A percentile compares a stretch with the other conserved stretches of the same genome.
phyloP scores from a whole-genome alignment of 352 stramenopile genomes.

The Phytophthora aleatoria region DNA sequence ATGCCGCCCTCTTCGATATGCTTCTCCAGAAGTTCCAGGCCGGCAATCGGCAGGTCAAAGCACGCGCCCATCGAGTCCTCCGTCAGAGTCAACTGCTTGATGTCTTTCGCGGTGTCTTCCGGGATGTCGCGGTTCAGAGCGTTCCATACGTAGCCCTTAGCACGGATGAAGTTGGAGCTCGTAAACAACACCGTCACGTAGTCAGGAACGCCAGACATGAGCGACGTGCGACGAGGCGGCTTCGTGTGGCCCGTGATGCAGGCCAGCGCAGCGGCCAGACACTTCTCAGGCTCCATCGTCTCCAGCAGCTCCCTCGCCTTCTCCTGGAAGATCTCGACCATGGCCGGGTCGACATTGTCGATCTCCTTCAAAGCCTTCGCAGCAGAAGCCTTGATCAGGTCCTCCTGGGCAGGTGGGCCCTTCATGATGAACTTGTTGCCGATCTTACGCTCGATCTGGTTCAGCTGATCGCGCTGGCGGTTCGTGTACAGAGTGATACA shows the following conservation, averaged over 20 bases:
- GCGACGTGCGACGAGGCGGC: conserved; percentile 73
- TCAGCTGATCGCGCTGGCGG: conserved; percentile 75
- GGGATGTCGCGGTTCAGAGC: conserved; percentile 88
- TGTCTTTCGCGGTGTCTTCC: conserved; percentile 71
- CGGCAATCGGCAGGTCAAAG: conserved; percentile 88
- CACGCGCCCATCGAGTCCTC: conserved; percentile 89
- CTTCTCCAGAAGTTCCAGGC: conserved; percentile 66
- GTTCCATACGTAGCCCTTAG: conserved; percentile 93
- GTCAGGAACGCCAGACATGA: conserved; percentile 91
- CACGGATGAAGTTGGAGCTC: conserved; percentile 82
- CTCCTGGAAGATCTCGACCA: conserved; percentile 81
- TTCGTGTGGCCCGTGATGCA: conserved; percentile 92
- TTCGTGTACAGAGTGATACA: conserved; percentile 97
- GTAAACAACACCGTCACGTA: conserved; percentile 90
- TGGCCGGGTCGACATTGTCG: conserved; percentile 70
- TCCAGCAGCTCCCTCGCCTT: conserved; percentile 72
- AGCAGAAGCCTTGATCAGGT: conserved; percentile 89
- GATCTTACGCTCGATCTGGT: conserved; percentile 88
- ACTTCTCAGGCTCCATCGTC: conserved; percentile 59
- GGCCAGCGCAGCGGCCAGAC: conserved; percentile 82
- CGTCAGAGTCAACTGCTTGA: conserved; percentile 91
- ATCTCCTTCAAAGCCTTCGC: conserved; percentile 87
- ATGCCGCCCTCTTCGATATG: conserved; percentile 73
- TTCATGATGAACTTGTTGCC: conserved; percentile 91
- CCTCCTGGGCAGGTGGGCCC: conserved; percentile 80